Evolutionary conservation across 306 rosid genomes (phyloP).

Genomic region (Cicer judaicum): DNA sequence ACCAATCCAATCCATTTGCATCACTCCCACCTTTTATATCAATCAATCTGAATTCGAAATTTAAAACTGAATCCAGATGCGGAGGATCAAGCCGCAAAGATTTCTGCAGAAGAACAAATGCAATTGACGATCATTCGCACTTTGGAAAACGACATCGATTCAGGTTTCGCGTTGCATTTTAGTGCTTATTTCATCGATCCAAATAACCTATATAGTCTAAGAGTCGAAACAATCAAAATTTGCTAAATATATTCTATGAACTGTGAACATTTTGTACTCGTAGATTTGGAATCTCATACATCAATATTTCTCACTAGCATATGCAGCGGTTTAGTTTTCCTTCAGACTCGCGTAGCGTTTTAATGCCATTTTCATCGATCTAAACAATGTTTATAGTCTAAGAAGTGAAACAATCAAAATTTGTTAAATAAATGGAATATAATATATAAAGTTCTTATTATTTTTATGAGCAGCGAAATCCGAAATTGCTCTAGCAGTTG

Average conservation of each 20-base stretch:
- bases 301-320: background rate
- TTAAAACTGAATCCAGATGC: conserved; percentile 56
- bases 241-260: background rate
- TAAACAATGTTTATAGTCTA: background rate
- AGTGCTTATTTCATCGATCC: background rate
- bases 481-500: conserved; percentile 51
- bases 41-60: conserved; percentile 15
- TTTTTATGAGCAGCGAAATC: conserved; percentile 60
- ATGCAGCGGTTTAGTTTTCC: conserved; percentile 18
- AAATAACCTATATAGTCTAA: background rate
- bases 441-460: background rate
- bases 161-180: conserved; percentile 48
- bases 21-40: background rate
- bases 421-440: background rate
- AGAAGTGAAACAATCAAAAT: background rate
- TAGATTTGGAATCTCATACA: background rate
- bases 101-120: conserved; percentile 82
- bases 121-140: conserved; percentile 64
- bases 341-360: background rate
- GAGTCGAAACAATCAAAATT: background rate
- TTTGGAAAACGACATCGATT: conserved; percentile 63
- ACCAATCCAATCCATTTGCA: no score
- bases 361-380: background rate
- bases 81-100: conserved; percentile 86
- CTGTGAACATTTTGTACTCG: background rate